phyloP scores from a whole-genome alignment of 257 asterid genomes.

The Coffea eugenioides region DNA sequence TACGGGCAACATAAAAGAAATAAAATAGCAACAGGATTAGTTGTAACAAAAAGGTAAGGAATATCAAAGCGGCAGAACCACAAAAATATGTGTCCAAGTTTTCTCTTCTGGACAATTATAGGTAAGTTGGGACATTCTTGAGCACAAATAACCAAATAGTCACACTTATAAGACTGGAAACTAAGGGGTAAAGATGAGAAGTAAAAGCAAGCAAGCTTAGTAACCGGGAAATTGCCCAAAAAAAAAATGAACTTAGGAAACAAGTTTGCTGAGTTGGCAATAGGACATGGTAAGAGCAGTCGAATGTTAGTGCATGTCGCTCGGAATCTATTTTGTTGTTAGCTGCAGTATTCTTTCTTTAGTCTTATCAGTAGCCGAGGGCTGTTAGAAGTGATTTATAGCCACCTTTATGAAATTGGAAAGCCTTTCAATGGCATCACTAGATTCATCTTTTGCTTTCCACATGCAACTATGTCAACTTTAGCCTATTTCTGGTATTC shows the following conservation, averaged over 20 bases:
- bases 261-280: not conserved
- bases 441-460: not conserved
- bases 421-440: not conserved
- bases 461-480: not conserved
- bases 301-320: too few species aligned
- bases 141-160: not conserved
- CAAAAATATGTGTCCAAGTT: not conserved
- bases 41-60: not conserved
- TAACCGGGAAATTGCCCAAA: not conserved
- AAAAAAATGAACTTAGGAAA: not conserved
- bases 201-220: not conserved
- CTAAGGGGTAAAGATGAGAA: not conserved
- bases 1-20: not conserved
- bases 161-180: not conserved
- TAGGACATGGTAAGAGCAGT: too few species aligned
- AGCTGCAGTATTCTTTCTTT: too few species aligned
- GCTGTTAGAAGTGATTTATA: too few species aligned
- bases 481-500: not conserved
- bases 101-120: not conserved
- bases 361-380: too few species aligned
- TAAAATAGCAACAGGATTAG: not conserved
- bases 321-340: too few species aligned
- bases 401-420: too few species aligned
- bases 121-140: not conserved
- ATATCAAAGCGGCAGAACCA: not conserved